Conservation (phyloP, 2,329 filamentous ascomycete species). For the Apiospora rasikravindrae region DNA sequence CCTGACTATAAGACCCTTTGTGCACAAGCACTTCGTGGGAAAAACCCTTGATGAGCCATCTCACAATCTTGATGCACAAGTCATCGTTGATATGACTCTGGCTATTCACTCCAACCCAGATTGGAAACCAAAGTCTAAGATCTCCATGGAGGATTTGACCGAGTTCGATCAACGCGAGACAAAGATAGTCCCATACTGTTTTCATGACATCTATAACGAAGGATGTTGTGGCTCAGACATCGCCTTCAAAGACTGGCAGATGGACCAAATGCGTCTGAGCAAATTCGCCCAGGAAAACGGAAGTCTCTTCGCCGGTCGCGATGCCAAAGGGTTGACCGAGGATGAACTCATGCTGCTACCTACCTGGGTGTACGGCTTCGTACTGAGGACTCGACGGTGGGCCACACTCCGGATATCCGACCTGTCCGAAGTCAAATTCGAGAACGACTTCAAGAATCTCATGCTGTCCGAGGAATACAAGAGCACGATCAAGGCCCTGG, state of each 20-base stretch:
- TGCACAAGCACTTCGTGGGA: neutral
- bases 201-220: neutral
- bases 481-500: neutral
- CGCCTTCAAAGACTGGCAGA: neutral
- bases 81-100: neutral
- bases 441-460: neutral
- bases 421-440: neutral
- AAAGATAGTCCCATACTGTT: neutral
- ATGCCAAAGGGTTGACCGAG: neutral
- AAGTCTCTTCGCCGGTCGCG: neutral
- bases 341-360: slow-evolving; percentile 1
- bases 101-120: neutral
- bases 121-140: neutral
- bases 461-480: neutral
- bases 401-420: neutral
- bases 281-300: neutral
- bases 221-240: neutral
- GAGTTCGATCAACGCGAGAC: neutral
- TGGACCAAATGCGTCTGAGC: neutral
- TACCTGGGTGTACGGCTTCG: neutral
- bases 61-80: neutral
- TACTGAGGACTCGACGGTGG: neutral
- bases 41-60: neutral
- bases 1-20: neutral
- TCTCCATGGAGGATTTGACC: neutral